Evolutionary conservation across 2,329 filamentous ascomycete genomes (phyloP), one percentile per base, ranked within the genome.

Genomic region (Didymella exigua): DNA sequence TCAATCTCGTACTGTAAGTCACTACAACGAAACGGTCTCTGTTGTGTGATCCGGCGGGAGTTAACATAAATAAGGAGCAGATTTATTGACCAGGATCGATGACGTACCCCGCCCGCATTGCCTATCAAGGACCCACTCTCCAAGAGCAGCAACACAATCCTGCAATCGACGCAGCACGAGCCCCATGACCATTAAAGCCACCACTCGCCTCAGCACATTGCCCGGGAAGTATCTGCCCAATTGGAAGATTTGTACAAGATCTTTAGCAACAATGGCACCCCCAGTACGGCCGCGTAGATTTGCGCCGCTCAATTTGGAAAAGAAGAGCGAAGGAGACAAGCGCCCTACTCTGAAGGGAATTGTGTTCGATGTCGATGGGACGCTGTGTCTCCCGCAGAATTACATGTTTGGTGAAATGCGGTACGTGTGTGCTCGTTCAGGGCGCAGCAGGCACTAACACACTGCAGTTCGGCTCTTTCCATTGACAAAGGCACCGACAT

Each of bases 401-500:
- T 91, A 96, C 82, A 99, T 98, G 93, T 98, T 98, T 77, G 75
- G 77, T 18, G 84, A 96, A 70, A 98, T 99, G 93, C 88, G 85
- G 75, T 82, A 76, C 54, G 69, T 41, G 23, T 41, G 36, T 18
- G 36, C 21, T 23, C 18, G 13, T 9, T 3, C 7, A 14, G 7
- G 9, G 18, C 13, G 14, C 44, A 26, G 3, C 7, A 13, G 11
- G 18, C 27, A 30, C 40, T 57, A 34, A 58, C 29, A 43, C 33
- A 16, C 13, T 9, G 5, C 23, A 62, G 61, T 16, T 71, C 78
- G 13, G 88, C 86, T 7, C 84, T 98, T 14, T 81, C 80, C 44
- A 97, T 98, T 65, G 74, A 85, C 59, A 89, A 88, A 72, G 76
- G 79, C 30, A 79, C 81, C 68, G 95, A 99, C 76, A 98, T 99